Evolutionary conservation across 2,329 filamentous ascomycete genomes (phyloP).

Genomic region (Apiospora arundinis): DNA sequence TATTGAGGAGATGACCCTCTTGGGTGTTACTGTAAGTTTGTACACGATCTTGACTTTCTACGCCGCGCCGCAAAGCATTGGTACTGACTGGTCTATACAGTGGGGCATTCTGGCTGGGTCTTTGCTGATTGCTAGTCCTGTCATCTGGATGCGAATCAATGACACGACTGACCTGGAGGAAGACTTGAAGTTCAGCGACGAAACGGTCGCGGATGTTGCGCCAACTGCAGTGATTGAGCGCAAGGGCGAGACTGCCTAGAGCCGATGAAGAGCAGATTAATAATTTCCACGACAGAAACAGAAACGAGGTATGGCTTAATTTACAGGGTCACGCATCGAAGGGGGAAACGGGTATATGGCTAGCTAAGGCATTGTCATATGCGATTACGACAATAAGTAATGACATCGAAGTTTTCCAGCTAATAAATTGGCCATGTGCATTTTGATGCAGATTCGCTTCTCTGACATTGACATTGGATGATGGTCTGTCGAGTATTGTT

Average conservation of each 20-base stretch:
- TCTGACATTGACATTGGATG: not conserved
- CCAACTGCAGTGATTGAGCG: slow-evolving; percentile 35
- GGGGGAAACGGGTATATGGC: not conserved
- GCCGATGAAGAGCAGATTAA: not conserved
- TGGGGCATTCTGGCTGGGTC: slow-evolving; percentile 81
- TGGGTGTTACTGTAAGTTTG: slow-evolving; percentile 59
- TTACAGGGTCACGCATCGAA: not conserved
- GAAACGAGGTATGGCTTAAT: not conserved
- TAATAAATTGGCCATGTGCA: not conserved
- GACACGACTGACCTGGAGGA: slow-evolving; percentile 83
- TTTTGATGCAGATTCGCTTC: not conserved
- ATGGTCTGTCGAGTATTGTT: slow-evolving; percentile 4
- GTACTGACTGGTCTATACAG: slow-evolving; percentile 44
- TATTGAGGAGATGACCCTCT: slow-evolving; percentile 73
- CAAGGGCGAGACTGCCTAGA: slow-evolving; percentile 29
- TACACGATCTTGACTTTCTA: not conserved
- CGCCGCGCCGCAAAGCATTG: not conserved
- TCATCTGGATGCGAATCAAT: slow-evolving; percentile 80
- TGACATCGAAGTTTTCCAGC: not conserved
- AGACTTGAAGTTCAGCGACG: slow-evolving; percentile 84
- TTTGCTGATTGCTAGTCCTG: slow-evolving; percentile 77
- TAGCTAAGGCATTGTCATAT: slow-evolving; percentile 8
- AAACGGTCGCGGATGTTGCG: slow-evolving; percentile 75
- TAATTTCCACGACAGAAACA: not conserved
- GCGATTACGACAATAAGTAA: slow-evolving; percentile 1